Evolutionary conservation across 345 rosid species (phyloP).

Genomic region (Cochlearia excelsa): DNA sequence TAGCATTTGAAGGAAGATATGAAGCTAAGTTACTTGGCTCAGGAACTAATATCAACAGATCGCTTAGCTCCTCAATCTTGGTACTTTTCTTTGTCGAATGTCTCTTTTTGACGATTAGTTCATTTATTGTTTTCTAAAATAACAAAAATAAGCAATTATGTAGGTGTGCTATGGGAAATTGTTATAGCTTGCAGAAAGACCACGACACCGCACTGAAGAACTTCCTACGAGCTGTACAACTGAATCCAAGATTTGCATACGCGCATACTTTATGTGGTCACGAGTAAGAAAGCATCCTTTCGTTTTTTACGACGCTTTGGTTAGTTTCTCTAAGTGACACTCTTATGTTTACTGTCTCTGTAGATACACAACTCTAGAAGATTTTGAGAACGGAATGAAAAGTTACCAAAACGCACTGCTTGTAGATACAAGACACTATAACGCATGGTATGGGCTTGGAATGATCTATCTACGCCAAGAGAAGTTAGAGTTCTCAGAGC

Average conservation of each 20-base stretch:
- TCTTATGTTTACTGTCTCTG: constrained; percentile 20
- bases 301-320: not conserved
- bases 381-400: constrained; percentile 90
- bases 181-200: constrained; percentile 97
- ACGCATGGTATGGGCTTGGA: constrained; percentile 97
- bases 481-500: constrained; percentile 91
- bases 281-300: constrained; percentile 55
- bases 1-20: constrained; percentile 99
- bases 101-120: constrained; percentile 7
- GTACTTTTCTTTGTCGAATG: constrained; percentile 36
- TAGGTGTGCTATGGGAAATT: constrained; percentile 99
- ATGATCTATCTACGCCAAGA: constrained; percentile 94
- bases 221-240: constrained; percentile 87
- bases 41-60: constrained; percentile 81
- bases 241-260: constrained; percentile 86
- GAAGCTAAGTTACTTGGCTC: constrained; percentile 96
- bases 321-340: constrained; percentile 15
- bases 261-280: constrained; percentile 97
- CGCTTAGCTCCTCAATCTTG: constrained; percentile 98
- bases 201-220: constrained; percentile 94
- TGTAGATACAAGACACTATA: constrained; percentile 91
- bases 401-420: constrained; percentile 89
- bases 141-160: constrained; percentile 21
- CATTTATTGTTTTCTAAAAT: not conserved
- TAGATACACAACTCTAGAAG: constrained; percentile 88